Conservation (phyloP, 2,329 filamentous ascomycete genomes). For the Aureobasidium vineae region DNA sequence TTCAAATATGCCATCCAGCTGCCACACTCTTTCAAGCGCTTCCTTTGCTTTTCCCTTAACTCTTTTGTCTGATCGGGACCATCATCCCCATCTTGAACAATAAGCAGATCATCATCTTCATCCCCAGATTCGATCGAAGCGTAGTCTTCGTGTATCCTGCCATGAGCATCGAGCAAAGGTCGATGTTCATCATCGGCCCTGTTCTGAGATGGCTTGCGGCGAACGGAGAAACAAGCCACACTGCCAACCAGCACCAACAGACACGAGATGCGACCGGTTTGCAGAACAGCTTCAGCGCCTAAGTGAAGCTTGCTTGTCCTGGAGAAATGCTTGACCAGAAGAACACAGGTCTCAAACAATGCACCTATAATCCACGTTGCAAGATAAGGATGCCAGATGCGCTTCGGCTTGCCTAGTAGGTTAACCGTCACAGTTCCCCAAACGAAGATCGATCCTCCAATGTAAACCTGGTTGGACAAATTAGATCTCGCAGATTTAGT, state of each 20-base stretch:
- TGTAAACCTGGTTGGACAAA: conserved; percentile 10
- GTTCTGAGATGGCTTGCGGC: background rate
- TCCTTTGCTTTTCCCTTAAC: conserved; percentile 53
- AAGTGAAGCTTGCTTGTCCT: conserved; percentile 19
- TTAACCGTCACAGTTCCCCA: conserved; percentile 14
- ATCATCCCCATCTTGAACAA: conserved; percentile 48
- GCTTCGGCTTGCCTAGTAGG: conserved; percentile 1
- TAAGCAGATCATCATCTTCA: conserved; percentile 31
- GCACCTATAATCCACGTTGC: conserved; percentile 33
- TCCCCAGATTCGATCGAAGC: conserved; percentile 17
- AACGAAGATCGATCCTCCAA: conserved; percentile 18
- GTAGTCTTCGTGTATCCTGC: conserved; percentile 28
- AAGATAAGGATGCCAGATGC: conserved; percentile 36
- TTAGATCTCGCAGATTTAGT: background rate
- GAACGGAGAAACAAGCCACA: background rate
- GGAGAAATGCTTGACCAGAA: conserved; percentile 29
- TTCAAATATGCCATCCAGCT: conserved; percentile 76
- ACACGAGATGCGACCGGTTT: conserved; percentile 28
- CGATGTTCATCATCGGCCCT: conserved; percentile 12
- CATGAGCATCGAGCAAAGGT: conserved; percentile 25
- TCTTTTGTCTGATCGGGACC: conserved; percentile 57
- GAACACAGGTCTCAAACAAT: conserved; percentile 31
- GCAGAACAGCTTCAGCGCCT: conserved; percentile 27
- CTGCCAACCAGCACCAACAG: conserved; percentile 29
- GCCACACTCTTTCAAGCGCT: conserved; percentile 69